Evolutionary conservation across 805 yeast species (phyloP), one percentile per base, ranked within the genome.

Genomic region (Nematodospora valgi): DNA sequence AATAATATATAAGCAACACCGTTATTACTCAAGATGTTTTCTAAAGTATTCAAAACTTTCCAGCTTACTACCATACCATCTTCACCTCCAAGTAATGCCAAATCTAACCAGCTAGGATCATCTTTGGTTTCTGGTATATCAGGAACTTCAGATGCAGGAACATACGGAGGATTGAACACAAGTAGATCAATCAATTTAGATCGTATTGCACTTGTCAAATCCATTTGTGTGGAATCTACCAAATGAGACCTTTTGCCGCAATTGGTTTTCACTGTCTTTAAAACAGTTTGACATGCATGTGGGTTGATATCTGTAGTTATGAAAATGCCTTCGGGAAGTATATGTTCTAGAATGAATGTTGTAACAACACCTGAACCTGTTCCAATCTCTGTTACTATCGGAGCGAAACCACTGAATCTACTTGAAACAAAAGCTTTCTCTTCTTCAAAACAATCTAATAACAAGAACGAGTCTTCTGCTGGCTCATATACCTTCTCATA

Each of bases 121-220:
- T 69, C 74, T 6, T 32, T 39, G 3, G 48, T 28, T 1, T 39
- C 40, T 0, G 93, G 93, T 1, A 74, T 46, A 0, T 44, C 51
- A 0, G 98, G 97, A 0, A 86, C 83, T 0, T 50, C 52, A 39
- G 80, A 88, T 1, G 91, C 86, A 0, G 98, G 98, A 1, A 93
- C 98, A 53, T 93, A 93, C 0, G 98, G 98, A 0, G 98, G 98
- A 51, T 93, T 93, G 60, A 93, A 93, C 1, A 93, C 68, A 15
- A 93, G 62, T 1, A 91, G 38, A 49, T 93, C 98, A 2, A 88
- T 70, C 4, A 60, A 33, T 2, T 68, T 46, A 0, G 51, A 50
- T 9, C 72, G 54, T 7, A 87, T 43, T 2, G 76, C 67, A 7
- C 70, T 47, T 0, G 83, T 72, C 20, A 88, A 58, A 48, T 75